Evolutionary conservation across 2,329 filamentous ascomycete species (phyloP), one percentile per base, ranked within the genome.

Genomic region (Pyrenochaeta sp.): DNA sequence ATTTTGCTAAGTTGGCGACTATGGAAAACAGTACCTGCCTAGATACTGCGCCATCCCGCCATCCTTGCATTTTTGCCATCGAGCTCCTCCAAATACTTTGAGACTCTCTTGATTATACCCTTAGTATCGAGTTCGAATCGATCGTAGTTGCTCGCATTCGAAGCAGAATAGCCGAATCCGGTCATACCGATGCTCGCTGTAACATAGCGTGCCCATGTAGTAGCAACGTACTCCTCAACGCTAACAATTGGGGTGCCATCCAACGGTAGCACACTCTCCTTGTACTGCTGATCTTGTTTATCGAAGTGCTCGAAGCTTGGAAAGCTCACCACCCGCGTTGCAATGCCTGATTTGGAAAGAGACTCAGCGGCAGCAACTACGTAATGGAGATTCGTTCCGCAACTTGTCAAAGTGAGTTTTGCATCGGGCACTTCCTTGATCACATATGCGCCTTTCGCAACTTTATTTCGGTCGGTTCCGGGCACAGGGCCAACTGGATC

Each of bases 121-220:
- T 30, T 30, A 9, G 28, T 30, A 30, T 30, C 28, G 28, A 30
- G 28, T 30, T 30, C 28, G 28, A 30, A 30, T 30, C 28, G 28
- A 30, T 30, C 28, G 28, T 30, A 30, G 28, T 30, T 30, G 28
- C 28, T 30, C 28, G 28, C 28, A 30, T 30, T 30, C 9, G 28
- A 30, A 30, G 28, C 28, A 30, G 28, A 30, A 30, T 30, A 30
- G 10, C 84, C 84, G 64, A 86, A 87, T 0, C 76, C 74, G 32
- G 49, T 47, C 83, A 86, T 85, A 42, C 77, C 81, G 60, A 79
- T 78, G 0, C 81, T 82, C 3, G 85, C 85, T 69, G 86, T 82
- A 0, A 84, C 84, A 66, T 86, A 87, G 13, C 85, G 72, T 73
- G 86, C 85, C 85, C 85, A 87, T 0, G 84, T 83, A 59, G 82